Evolutionary conservation across 2,329 filamentous ascomycete genomes (phyloP), one percentile per base, ranked within the genome.

Genomic region (Penicillium sp.): DNA sequence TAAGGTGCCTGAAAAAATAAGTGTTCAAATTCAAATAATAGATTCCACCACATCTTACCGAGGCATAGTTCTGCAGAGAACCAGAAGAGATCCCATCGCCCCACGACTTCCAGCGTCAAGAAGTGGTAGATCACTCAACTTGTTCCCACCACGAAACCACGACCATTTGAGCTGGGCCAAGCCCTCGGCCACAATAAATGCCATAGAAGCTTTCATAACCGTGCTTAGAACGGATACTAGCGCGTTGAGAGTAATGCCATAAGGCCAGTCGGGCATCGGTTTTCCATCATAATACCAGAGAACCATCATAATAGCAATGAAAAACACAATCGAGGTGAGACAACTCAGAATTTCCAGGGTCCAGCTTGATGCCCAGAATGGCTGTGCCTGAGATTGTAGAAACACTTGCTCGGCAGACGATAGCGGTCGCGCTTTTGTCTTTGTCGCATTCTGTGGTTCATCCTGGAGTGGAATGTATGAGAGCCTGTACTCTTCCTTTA

Each of bases 111-210:
- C 74, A 11, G 68, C 63, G 60, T 76, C 73, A 25, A 73, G 66
- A 4, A 62, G 50, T 5, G 67, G 61, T 42, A 76, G 63, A 55
- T 76, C 72, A 35, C 65, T 65, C 33, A 75, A 39, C 43, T 66
- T 64, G 37, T 67, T 64, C 19, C 59, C 45, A 31, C 55, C 50
- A 50, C 57, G 63, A 48, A 73, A 75, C 70, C 72, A 75, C 2
- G 68, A 63, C 71, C 71, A 75, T 57, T 75, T 75, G 9, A 74
- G 56, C 51, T 74, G 73, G 13, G 67, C 67, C 21, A 75, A 48
- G 13, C 58, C 65, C 52, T 74, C 71, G 2, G 65, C 65, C 23
- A 73, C 61, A 2, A 67, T 61, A 25, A 71, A 66, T 9, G 69
- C 59, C 57, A 75, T 64, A 8, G 67, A 60, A 1, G 68, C 65